phyloP scores from a whole-genome alignment of 805 yeast genomes.

The Hemisphaericaspora nanyangensis region DNA sequence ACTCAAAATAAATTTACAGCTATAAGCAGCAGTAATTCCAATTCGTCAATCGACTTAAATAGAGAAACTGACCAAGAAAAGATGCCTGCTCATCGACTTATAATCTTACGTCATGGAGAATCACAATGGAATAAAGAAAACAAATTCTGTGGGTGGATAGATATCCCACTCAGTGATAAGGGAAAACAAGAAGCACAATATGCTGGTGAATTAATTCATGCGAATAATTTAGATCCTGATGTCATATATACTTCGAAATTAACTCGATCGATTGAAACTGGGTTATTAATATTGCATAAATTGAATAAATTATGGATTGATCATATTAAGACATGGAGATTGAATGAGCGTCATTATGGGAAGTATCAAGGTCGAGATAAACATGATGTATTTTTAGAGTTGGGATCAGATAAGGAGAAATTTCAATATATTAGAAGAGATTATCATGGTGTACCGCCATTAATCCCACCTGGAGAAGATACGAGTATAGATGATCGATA shows the following conservation, averaged over 20 bases:
- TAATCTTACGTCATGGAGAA: slow-evolving; percentile 44
- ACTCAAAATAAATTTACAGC: too few species aligned
- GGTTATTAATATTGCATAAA: slow-evolving; percentile 31
- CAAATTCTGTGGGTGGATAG: slow-evolving; percentile 45
- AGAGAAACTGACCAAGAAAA: not conserved
- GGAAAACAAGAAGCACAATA: slow-evolving; percentile 37
- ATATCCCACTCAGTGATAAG: slow-evolving; percentile 33
- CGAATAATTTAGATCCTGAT: slow-evolving; percentile 26
- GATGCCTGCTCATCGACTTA: slow-evolving; percentile 27
- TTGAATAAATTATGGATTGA: slow-evolving; percentile 33
- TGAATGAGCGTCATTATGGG: slow-evolving; percentile 45
- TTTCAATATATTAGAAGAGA: slow-evolving; percentile 37
- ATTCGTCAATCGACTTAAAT: not conserved
- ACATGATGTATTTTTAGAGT: slow-evolving; percentile 29
- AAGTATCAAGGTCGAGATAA: slow-evolving; percentile 39
- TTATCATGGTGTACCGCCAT: slow-evolving; percentile 36
- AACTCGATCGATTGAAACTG: slow-evolving; percentile 39
- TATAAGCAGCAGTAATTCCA: not conserved
- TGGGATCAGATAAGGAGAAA: slow-evolving; percentile 34
- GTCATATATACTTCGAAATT: slow-evolving; percentile 38
- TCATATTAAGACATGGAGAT: slow-evolving; percentile 36
- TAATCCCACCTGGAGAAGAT: slow-evolving; percentile 22
- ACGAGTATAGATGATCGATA: slow-evolving; percentile 35
- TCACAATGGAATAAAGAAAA: slow-evolving; percentile 41
- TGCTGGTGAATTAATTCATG: slow-evolving; percentile 34